These are phyloP conservation scores for Cystobasidium ongulense DNA, from an alignment of 768 basidiomycete species.

Conservation along the genomic window DNA sequence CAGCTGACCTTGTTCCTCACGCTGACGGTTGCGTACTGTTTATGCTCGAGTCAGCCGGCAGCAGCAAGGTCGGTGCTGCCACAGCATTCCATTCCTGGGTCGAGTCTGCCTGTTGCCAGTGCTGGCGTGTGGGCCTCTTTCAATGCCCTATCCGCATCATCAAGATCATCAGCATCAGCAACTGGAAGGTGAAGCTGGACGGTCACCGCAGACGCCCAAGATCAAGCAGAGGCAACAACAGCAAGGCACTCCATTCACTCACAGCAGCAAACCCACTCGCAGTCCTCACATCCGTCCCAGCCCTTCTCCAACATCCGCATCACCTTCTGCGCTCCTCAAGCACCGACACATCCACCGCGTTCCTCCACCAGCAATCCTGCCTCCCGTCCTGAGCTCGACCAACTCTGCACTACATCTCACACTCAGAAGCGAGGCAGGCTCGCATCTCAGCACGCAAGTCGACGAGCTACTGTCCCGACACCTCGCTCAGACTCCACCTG, in stretches of 20 bases:
- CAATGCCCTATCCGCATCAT: not conserved
- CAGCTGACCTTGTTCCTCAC: too few relatives aligned
- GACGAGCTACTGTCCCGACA: slow-evolving; percentile 5
- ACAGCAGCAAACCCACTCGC: not conserved
- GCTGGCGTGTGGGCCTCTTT: not conserved
- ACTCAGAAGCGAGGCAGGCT: slow-evolving; percentile 1
- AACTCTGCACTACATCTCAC: slow-evolving; percentile 13
- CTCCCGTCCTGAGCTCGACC: not conserved
- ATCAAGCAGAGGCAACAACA: not conserved
- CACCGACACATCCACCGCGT: not conserved
- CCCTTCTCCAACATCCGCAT: not conserved
- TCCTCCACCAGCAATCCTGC: not conserved
- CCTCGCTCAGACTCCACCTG: too few relatives aligned
- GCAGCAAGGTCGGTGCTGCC: not conserved
- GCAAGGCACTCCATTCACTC: not conserved
- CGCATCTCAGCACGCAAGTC: slow-evolving; percentile 3
- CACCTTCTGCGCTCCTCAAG: not conserved
- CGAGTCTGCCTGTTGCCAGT: not conserved
- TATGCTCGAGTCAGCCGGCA: too few relatives aligned
- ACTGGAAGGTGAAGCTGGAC: not conserved
- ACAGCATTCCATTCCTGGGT: not conserved
- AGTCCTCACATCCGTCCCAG: not conserved
- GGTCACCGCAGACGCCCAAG: not conserved
- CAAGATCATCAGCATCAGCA: not conserved
- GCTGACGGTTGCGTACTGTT: too few relatives aligned